These are phyloP conservation scores for Moesziomyces antarcticus DNA, from an alignment of 1,284 basidiomycete species.

Conservation along the genomic window DNA sequence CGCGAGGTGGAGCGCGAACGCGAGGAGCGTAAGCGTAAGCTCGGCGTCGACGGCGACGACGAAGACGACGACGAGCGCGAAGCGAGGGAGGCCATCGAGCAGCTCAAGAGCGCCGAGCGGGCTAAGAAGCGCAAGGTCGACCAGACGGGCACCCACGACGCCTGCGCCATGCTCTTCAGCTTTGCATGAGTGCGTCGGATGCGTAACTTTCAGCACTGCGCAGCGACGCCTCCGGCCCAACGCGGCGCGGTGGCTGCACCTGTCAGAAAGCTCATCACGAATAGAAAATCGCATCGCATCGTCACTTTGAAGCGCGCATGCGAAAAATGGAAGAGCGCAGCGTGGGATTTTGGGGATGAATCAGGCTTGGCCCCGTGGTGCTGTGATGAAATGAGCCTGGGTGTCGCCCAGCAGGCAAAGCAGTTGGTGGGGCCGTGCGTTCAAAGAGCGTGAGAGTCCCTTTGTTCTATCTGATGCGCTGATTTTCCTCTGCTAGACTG, in stretches of 20 bases:
- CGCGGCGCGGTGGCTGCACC: not conserved
- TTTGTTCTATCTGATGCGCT: too few relatives aligned
- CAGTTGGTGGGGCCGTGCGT: too few relatives aligned
- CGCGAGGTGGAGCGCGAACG: slow-evolving; percentile 21
- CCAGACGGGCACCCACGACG: slow-evolving; percentile 39
- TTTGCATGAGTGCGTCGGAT: slow-evolving; percentile 21
- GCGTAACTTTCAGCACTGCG: not conserved
- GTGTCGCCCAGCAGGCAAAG: too few relatives aligned
- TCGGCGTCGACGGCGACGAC: slow-evolving; percentile 14
- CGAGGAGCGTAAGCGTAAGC: slow-evolving; percentile 25
- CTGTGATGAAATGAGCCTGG: too few relatives aligned
- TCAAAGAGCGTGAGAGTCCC: too few relatives aligned
- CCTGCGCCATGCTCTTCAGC: slow-evolving; percentile 40
- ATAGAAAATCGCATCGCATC: too few relatives aligned
- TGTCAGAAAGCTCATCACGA: too few relatives aligned
- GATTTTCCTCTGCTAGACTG: too few relatives aligned
- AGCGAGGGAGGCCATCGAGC: slow-evolving; percentile 42
- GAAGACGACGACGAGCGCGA: slow-evolving; percentile 31
- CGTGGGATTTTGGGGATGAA: too few relatives aligned
- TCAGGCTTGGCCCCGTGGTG: too few relatives aligned
- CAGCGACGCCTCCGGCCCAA: slow-evolving; percentile 12
- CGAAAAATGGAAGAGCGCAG: too few relatives aligned
- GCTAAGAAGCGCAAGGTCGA: slow-evolving; percentile 46
- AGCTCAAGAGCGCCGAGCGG: slow-evolving; percentile 37
- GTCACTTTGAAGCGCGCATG: too few relatives aligned